Percentiles rank a stretch among this genome's conserved stretches.
Conservation (phyloP, 805 yeast species). For the Millerozyma miso region DNA sequence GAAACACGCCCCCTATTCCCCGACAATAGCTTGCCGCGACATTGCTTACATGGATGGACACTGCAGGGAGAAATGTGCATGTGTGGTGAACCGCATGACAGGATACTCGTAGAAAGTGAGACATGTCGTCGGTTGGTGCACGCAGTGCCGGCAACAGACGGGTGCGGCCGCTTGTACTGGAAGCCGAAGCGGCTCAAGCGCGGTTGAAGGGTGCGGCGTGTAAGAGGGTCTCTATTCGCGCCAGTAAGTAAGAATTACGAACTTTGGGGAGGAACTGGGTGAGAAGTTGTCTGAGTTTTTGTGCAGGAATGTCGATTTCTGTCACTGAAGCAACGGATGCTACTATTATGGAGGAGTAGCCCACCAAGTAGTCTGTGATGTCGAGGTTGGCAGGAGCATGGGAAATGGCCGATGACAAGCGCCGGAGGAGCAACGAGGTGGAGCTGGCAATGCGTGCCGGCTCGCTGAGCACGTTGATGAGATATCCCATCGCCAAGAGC, state of each 20-base stretch:
- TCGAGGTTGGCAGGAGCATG: conserved; percentile 1
- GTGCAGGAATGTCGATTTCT: neutral
- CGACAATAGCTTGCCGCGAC: too few relatives aligned
- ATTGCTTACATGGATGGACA: too few relatives aligned
- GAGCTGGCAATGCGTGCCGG: neutral
- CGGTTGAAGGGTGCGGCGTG: too few relatives aligned
- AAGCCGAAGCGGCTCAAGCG: too few relatives aligned
- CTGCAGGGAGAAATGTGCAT: too few relatives aligned
- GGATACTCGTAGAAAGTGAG: too few relatives aligned
- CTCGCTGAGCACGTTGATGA: conserved; percentile 10
- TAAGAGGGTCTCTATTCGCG: neutral
- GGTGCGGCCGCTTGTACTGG: too few relatives aligned
- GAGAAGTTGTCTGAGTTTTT: neutral
- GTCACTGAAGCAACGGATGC: neutral
- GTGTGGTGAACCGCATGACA: too few relatives aligned
- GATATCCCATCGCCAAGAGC: conserved; percentile 12
- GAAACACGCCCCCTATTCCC: too few relatives aligned
- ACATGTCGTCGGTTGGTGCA: too few relatives aligned
- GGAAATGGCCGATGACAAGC: neutral
- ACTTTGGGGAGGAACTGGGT: neutral
- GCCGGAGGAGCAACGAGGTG: neutral
- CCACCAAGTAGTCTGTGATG: conserved; percentile 11
- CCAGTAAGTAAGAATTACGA: neutral
- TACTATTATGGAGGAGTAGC: conserved; percentile 14
- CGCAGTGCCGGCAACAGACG: too few relatives aligned